Evolutionary conservation across 495 filamentous ascomycete species (phyloP).

Genomic region (Massariosphaeria phaeospora): DNA sequence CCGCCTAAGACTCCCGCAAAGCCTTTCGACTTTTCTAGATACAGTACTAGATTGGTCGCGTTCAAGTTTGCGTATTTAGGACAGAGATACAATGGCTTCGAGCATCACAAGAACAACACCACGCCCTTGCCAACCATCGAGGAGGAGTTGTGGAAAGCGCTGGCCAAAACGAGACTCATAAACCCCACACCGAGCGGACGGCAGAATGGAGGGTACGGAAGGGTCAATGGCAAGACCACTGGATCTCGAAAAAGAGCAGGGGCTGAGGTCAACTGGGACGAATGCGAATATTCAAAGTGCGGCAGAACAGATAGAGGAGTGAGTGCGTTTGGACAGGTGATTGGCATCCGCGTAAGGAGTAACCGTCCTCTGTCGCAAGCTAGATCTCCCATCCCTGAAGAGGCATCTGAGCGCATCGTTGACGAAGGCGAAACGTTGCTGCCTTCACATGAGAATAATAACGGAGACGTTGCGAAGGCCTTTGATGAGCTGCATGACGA

Average conservation of each 20-base stretch:
- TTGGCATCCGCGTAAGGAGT: slow-evolving; percentile 75
- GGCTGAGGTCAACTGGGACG: slow-evolving; percentile 63
- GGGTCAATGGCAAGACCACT: slow-evolving; percentile 39
- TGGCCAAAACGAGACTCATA: slow-evolving; percentile 74
- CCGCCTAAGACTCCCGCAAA: slow-evolving; percentile 32
- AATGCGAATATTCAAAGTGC: slow-evolving; percentile 86
- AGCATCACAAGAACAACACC: slow-evolving; percentile 62
- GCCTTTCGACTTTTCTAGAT: slow-evolving; percentile 68
- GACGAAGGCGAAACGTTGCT: no score
- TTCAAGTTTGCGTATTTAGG: slow-evolving; percentile 93
- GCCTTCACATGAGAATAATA: slow-evolving; percentile 1
- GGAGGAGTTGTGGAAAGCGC: slow-evolving; percentile 84
- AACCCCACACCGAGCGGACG: slow-evolving; percentile 47
- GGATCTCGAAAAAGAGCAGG: slow-evolving; percentile 7
- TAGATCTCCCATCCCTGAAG: background rate
- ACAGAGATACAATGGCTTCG: slow-evolving; percentile 83
- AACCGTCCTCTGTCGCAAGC: slow-evolving; percentile 51
- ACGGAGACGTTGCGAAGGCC: slow-evolving; percentile 24
- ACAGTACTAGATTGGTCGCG: slow-evolving; percentile 77
- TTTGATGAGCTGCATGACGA: slow-evolving; percentile 80
- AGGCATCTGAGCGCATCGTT: background rate
- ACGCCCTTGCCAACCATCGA: slow-evolving; percentile 78
- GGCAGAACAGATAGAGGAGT: slow-evolving; percentile 90
- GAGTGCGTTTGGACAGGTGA: slow-evolving; percentile 94
- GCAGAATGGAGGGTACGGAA: slow-evolving; percentile 41